Evolutionary conservation across 169 alveolate genomes (phyloP), one percentile per base, ranked within the genome.

Genomic region (Plasmodium blacklocki): DNA sequence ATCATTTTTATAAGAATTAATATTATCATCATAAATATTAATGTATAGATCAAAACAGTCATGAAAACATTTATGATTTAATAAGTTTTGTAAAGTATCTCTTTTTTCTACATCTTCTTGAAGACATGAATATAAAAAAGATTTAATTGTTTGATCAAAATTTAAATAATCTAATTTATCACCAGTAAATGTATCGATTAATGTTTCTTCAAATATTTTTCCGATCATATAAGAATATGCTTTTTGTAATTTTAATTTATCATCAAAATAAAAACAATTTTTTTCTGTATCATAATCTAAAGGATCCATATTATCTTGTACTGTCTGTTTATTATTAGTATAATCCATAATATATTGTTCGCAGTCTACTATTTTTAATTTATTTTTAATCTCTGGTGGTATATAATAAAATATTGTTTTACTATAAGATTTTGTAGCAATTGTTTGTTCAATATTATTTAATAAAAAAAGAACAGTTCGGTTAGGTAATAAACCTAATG

Each of bases 161-260:
- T 80, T 52, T 26, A 80, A 62, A 60, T 80, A 80, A 29, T 80
- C 90, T 47, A 80, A 80, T 49, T 80, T 80, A 49, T 68, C 83
- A 1, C 90, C 90, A 14, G 90, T 80, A 62, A 80, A 80, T 11
- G 90, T 80, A 15, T 80, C 90, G 0, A 80, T 80, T 15, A 80
- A 63, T n/a, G 83, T 45, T 14, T 80, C 90, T 80, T 80, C 90
- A 49, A 80, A 80, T 14, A 80, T 49, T 32, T 67, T 80, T 11
- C 90, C 90, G 3, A 80, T 66, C 83, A 80, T 80, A 49, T 80
- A 80, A 2, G 90, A 80, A 49, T 80, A 80, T 8, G 90, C 90
- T 9, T 80, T 80, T 60, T 80, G 83, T 23, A 80, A 21, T 60
- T 67, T 68, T 7, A 26, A 52, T 14, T 60, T 54, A 60, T 80